Conservation (phyloP, 495 filamentous ascomycete genomes). For the Podospora tetraspora region DNA sequence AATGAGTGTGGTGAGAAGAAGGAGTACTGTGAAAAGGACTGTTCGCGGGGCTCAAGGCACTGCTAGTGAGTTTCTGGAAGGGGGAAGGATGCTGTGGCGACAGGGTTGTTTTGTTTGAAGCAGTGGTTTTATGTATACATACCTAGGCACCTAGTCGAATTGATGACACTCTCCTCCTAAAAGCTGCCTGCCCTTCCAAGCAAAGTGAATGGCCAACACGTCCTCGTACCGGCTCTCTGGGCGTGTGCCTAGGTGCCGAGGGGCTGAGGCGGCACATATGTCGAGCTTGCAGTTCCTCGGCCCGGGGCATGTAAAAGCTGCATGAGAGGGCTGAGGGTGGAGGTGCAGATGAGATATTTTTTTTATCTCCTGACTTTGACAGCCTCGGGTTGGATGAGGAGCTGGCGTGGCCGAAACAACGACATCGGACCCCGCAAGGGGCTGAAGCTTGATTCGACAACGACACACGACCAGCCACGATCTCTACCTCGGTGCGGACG, state of each 20-base stretch:
- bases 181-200: neutral
- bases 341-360: neutral
- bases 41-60: neutral
- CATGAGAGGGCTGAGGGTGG: neutral
- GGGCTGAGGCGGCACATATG: no score
- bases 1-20: neutral
- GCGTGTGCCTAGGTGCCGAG: neutral
- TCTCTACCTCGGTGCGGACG: neutral
- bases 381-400: neutral
- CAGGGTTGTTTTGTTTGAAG: neutral
- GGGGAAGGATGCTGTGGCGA: neutral
- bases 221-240: neutral
- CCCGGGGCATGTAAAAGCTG: no score
- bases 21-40: neutral
- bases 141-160: constrained; percentile 1
- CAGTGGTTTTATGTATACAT: neutral
- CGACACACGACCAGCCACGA: neutral
- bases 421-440: neutral
- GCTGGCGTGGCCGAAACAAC: neutral
- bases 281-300: no score
- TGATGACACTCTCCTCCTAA: neutral
- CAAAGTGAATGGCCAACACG: neutral
- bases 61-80: neutral
- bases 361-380: neutral
- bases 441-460: neutral